These are phyloP conservation scores for Candida sanyaensis DNA, from an alignment of 1,139 yeast genomes.

Conservation along the genomic window DNA sequence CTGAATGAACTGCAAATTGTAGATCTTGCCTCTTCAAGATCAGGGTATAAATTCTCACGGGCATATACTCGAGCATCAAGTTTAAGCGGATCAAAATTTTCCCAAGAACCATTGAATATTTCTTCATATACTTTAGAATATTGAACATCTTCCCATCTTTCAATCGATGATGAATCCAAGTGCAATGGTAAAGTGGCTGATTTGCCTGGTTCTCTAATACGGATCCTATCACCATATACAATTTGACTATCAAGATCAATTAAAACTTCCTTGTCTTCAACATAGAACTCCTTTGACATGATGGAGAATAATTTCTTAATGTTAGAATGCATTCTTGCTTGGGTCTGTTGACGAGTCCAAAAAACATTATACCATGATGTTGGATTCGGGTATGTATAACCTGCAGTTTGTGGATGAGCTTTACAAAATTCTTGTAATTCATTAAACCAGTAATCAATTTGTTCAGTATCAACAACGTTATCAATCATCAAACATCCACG, in stretches of 20 bases:
- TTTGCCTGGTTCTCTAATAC: conserved; percentile 47
- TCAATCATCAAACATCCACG: conserved; percentile 24
- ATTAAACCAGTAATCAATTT: conserved; percentile 20
- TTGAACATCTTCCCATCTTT: conserved; percentile 32
- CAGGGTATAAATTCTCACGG: conserved; percentile 31
- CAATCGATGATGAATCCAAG: conserved; percentile 48
- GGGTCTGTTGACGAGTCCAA: conserved; percentile 45
- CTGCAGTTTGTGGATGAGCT: conserved; percentile 32
- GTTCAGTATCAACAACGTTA: conserved; percentile 19
- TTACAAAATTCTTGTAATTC: conserved; percentile 22
- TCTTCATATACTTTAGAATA: conserved; percentile 39
- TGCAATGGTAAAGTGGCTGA: conserved; percentile 40
- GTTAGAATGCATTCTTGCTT: conserved; percentile 44
- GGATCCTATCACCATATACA: conserved; percentile 39
- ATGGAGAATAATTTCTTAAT: conserved; percentile 28
- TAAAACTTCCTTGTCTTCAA: conserved; percentile 21
- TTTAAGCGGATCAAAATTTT: conserved; percentile 46
- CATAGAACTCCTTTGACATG: conserved; percentile 36
- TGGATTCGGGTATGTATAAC: conserved; percentile 29
- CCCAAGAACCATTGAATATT: conserved; percentile 49
- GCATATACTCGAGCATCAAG: conserved; percentile 39
- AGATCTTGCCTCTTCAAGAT: conserved; percentile 25
- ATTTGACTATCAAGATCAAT: conserved; percentile 30
- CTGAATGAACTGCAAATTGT: conserved; percentile 38
- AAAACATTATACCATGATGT: conserved; percentile 33